These are phyloP conservation scores for Globisporangium irregulare DNA, from an alignment of 352 stramenopile genomes.

Conservation along the genomic window DNA sequence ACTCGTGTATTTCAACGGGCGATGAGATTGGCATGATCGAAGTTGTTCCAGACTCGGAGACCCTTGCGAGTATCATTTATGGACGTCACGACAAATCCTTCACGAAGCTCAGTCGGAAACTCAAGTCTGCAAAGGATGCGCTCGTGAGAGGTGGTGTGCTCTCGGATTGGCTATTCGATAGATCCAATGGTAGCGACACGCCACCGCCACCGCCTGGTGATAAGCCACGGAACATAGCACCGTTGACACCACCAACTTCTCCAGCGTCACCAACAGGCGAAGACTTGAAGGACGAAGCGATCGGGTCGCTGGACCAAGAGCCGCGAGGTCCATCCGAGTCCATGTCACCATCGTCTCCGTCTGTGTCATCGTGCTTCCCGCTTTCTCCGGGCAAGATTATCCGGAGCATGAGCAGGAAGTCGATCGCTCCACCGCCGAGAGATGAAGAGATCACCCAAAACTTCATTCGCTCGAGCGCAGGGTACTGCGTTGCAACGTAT, in stretches of 20 bases:
- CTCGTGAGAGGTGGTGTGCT: conserved; percentile 57
- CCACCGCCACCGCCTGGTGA: conserved; percentile 4
- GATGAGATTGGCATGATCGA: conserved; percentile 89
- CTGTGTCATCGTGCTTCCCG: conserved; percentile 52
- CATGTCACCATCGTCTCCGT: conserved; percentile 12
- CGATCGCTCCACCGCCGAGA: conserved; percentile 15
- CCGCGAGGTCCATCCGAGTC: conserved; percentile 19
- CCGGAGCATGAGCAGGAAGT: conserved; percentile 26
- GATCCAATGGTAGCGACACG: not conserved
- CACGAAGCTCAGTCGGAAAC: conserved; percentile 63
- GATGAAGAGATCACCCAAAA: conserved; percentile 75
- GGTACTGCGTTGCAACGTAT: conserved; percentile 93
- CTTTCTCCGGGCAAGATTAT: conserved; percentile 40
- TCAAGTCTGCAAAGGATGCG: conserved; percentile 67
- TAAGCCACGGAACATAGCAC: conserved; percentile 1
- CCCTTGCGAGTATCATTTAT: conserved; percentile 86
- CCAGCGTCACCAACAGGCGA: conserved; percentile 1
- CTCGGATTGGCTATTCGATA: conserved; percentile 70
- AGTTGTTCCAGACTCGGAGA: conserved; percentile 85
- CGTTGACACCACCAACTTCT: conserved; percentile 3
- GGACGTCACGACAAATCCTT: conserved; percentile 54
- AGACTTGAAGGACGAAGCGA: not conserved
- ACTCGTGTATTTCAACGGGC: conserved; percentile 87
- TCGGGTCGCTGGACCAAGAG: conserved; percentile 1
- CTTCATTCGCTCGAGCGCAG: conserved; percentile 87